These are phyloP conservation scores for Abrus pulchellus DNA, from an alignment of 306 rosid genomes.

Conservation along the genomic window DNA sequence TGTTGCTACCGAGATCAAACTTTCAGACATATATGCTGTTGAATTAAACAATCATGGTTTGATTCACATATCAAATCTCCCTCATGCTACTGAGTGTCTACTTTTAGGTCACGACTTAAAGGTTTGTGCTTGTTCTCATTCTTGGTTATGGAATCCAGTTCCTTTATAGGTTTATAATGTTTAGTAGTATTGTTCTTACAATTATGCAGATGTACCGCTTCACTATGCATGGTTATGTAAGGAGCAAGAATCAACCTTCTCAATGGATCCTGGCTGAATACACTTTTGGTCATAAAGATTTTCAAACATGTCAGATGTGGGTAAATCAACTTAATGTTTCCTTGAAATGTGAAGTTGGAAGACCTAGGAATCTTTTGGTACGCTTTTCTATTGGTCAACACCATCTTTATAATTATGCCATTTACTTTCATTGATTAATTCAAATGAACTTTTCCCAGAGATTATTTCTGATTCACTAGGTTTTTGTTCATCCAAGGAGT, in stretches of 20 bases:
- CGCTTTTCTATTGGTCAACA: constrained; percentile 51
- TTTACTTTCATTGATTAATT: constrained; percentile 50
- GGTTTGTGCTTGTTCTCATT: constrained; percentile 64
- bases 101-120: constrained; percentile 52
- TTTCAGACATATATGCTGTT: constrained; percentile 78
- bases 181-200: constrained; percentile 41
- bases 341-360: constrained; percentile 64
- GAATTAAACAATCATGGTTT: constrained; percentile 59
- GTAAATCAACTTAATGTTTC: constrained; percentile 65
- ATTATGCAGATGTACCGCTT: constrained; percentile 73
- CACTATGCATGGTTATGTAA: constrained; percentile 70
- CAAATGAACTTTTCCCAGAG: constrained; percentile 61
- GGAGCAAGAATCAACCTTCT: constrained; percentile 70
- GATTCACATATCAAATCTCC: constrained; percentile 59
- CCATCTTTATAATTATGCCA: constrained; percentile 31
- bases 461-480: constrained; percentile 73
- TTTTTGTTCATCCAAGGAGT: constrained; percentile 95
- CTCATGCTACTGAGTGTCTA: constrained; percentile 57
- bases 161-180: constrained; percentile 27
- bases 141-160: constrained; percentile 32
- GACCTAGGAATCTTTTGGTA: constrained; percentile 92
- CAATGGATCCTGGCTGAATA: constrained; percentile 63
- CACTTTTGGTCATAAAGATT: constrained; percentile 76
- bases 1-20: constrained; percentile 62
- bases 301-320: constrained; percentile 77